Evolutionary conservation across 202 grass and related monocot genomes (phyloP), one percentile per base, ranked within the genome.

Genomic region (Schoenoplectus tabernaemontani): DNA sequence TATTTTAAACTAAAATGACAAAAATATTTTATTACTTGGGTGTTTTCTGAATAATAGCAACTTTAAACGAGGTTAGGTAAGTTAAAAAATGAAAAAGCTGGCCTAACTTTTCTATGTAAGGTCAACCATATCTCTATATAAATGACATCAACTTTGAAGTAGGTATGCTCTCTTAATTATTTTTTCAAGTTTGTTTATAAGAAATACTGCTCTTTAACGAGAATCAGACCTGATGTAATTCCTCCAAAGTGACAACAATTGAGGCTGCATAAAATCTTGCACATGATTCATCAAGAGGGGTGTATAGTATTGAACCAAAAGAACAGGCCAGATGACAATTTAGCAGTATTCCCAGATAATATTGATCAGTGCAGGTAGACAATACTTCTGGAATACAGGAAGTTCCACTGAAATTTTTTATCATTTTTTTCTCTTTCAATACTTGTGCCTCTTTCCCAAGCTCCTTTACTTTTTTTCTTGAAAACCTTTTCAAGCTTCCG

Each of bases 401-500:
- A 60, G 82, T 87, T 72, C 59, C 57, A 71, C 84, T 92, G 82
- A 94, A 84, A 85, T 72, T 87, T 82, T 88, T 92, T 50, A 98
- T 82, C 26, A 94, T 50, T 9, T 92, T 70, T 85, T 86, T 98
- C 79, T 98, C 91, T 82, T 87, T 84, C 74, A 87, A 83, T 33
- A 94, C 87, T 64, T 92, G 82, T 26, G 56, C 63, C 85, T 94
- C 89, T 80, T 94, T 98, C 71, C 87, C 87, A 44, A 98, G 89
- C 66, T 92, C 91, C 81, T 92, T 92, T 59, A 94, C 87, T 84
- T 87, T 94, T 78, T 72, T 92, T 47, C 88, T 98, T 63, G 93
- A 94, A 87, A 92, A 98, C 70, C 87, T 92, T 92, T 89, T 98
- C 38, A 98, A 86, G 85, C 78, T 90, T 87, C 68, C 83, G 10